A percentile compares a stretch with the other conserved stretches of the same genome.
Conservation (phyloP, 1,139 yeast genomes). For the Lodderomyces metapsilosis region DNA sequence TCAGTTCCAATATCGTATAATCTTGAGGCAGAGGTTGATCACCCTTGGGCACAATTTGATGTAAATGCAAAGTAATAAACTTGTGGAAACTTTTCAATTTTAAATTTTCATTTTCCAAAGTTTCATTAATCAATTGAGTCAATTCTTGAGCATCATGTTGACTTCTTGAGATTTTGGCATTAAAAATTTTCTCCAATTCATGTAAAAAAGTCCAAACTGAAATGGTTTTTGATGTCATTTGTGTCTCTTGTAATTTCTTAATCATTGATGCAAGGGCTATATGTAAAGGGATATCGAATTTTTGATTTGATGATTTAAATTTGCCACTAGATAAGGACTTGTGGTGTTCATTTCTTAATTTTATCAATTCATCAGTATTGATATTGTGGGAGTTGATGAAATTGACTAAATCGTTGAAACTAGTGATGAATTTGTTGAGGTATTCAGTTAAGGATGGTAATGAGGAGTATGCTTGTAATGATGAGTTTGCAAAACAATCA, state of each 20-base stretch:
- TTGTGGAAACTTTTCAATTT: conserved; percentile 26
- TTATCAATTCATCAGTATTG: conserved; percentile 21
- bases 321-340: conserved; percentile 22
- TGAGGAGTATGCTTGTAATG: conserved; percentile 79
- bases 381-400: conserved; percentile 25
- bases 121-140: conserved; percentile 75
- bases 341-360: conserved; percentile 12
- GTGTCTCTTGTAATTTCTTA: conserved; percentile 62
- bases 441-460: conserved; percentile 64
- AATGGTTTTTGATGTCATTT: conserved; percentile 50
- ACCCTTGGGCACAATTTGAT: conserved; percentile 17
- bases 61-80: conserved; percentile 26
- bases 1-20: conserved; percentile 23
- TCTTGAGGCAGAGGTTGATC: conserved; percentile 13
- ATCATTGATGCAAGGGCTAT: conserved; percentile 55
- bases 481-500: conserved; percentile 93
- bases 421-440: conserved; percentile 43
- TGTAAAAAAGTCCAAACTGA: conserved; percentile 80
- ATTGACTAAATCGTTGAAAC: conserved; percentile 27
- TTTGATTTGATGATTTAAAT: conserved; percentile 24
- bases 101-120: conserved; percentile 66
- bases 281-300: conserved; percentile 51
- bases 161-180: conserved; percentile 70
- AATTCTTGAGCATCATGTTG: conserved; percentile 97
- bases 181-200: conserved; percentile 72